These are phyloP conservation scores for Talaromyces wortmannii DNA, from an alignment of 495 filamentous ascomycete genomes.

Conservation along the genomic window DNA sequence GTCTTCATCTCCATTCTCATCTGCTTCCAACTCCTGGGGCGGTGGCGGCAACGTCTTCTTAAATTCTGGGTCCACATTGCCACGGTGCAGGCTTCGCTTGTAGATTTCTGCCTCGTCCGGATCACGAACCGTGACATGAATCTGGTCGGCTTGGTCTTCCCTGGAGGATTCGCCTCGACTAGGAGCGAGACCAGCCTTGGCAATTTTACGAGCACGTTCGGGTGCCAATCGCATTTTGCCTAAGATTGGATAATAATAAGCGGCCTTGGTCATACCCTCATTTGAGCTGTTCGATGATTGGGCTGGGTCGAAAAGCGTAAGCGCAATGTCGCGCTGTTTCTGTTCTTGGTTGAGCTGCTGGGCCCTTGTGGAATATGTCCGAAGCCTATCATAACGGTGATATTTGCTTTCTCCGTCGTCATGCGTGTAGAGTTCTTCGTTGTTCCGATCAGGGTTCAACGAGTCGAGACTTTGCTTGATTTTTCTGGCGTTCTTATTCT, in stretches of 20 bases:
- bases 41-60: conserved; percentile 28
- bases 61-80: conserved; percentile 38
- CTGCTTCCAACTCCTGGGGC: conserved; percentile 18
- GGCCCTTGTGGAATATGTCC: conserved; percentile 75
- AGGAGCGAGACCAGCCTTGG: conserved; percentile 36
- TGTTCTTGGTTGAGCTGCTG: conserved; percentile 53
- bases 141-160: conserved; percentile 45
- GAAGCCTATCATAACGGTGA: conserved; percentile 71
- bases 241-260: conserved; percentile 86
- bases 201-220: conserved; percentile 44
- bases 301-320: conserved; percentile 60
- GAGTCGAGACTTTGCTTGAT: conserved; percentile 71
- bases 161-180: conserved; percentile 16
- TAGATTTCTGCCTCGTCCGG: conserved; percentile 45
- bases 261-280: conserved; percentile 54
- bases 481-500: conserved; percentile 45
- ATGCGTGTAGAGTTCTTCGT: conserved; percentile 58
- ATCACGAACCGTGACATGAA: conserved; percentile 47
- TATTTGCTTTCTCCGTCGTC: conserved; percentile 33
- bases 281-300: conserved; percentile 5
- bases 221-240: conserved; percentile 59
- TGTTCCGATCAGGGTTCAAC: conserved; percentile 60
- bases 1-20: conserved; percentile 1
- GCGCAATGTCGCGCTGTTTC: conserved; percentile 48
- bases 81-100: conserved; percentile 36